Base-by-base conservation (phyloP, 495 filamentous ascomycete species). In the Neurospora sp. region DNA sequence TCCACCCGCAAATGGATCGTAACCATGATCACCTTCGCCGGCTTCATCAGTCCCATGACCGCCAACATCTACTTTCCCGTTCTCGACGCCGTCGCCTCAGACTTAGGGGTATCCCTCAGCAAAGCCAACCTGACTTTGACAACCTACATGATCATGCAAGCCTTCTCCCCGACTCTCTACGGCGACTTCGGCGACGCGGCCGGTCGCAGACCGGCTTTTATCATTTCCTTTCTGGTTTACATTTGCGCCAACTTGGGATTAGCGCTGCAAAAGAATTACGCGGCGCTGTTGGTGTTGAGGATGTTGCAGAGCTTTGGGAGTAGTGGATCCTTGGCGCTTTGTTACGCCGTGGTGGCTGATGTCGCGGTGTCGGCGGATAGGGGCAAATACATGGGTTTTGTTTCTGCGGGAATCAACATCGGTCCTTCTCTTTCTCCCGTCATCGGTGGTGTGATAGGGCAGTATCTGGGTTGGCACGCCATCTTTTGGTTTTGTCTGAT, bases 61-160 rank as follows among this genome's bases (percentile, higher is more conserved):
- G 90, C 90, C 22, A 93, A 92, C 76, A 93, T 94, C 53, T 96
- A 96, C 79, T 93, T 94, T 73, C 92, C 92, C 5, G 89, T 90
- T 3, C 82, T 95, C 71, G 88, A 87, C 35, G 79, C 86, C 9
- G 75, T 93, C 20, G 82, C 89, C 0, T 44, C 73, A 0, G 85
- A 89, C 69, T 83, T 92, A 9, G 75, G 85, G 10, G 87, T 92
- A 2, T 87, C 88, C 1, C 75, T 85, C n/a, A 83, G 82, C 1
- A 81, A 89, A 69, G 89, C 93, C 80, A 93, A 93, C 76, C 80
- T 93, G 53, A 91, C 89, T 1, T 77, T 92, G 48, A 91, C 89
- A 3, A 87, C 87, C 10, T 91, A 90, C 74, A 86, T 89, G 86
- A 86, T 91, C 71, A 83, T 91, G 72, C 84, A 91, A 75, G 89